Evolutionary conservation across 2,329 filamentous ascomycete genomes (phyloP).

Genomic region (Pestalotiopsis sp.): DNA sequence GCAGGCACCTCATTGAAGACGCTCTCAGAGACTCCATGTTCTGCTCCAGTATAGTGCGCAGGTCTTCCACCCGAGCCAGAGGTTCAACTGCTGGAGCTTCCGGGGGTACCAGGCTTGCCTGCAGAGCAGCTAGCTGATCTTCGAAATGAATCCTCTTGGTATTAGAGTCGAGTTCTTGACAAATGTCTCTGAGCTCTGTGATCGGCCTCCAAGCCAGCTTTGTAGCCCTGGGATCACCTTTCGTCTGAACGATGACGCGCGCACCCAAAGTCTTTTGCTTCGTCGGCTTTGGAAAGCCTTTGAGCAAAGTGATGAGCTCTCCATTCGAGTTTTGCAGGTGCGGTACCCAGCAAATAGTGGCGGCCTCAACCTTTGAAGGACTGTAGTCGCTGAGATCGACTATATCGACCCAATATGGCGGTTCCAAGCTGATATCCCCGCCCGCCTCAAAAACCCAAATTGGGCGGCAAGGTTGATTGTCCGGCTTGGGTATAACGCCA

Average conservation of each 20-base stretch:
- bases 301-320: slow-evolving; percentile 27
- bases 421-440: not conserved
- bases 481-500: slow-evolving; percentile 22
- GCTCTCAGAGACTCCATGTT: not conserved
- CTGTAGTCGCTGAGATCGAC: slow-evolving; percentile 10
- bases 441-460: slow-evolving; percentile 24
- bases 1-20: not conserved
- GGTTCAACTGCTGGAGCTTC: not conserved
- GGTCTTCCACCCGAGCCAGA: not conserved
- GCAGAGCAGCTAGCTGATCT: slow-evolving; percentile 19
- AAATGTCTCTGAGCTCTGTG: slow-evolving; percentile 13
- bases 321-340: slow-evolving; percentile 19
- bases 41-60: not conserved
- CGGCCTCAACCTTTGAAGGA: slow-evolving; percentile 14
- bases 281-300: slow-evolving; percentile 11
- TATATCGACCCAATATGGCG: slow-evolving; percentile 15
- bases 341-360: slow-evolving; percentile 29
- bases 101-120: not conserved
- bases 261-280: not conserved
- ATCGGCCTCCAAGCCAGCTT: slow-evolving; percentile 15
- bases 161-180: slow-evolving; percentile 9
- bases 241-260: not conserved
- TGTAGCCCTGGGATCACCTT: not conserved
- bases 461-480: slow-evolving; percentile 16
- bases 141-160: slow-evolving; percentile 21